phyloP scores from a whole-genome alignment of 345 rosid species.

The Gynandropsis gynandra region DNA sequence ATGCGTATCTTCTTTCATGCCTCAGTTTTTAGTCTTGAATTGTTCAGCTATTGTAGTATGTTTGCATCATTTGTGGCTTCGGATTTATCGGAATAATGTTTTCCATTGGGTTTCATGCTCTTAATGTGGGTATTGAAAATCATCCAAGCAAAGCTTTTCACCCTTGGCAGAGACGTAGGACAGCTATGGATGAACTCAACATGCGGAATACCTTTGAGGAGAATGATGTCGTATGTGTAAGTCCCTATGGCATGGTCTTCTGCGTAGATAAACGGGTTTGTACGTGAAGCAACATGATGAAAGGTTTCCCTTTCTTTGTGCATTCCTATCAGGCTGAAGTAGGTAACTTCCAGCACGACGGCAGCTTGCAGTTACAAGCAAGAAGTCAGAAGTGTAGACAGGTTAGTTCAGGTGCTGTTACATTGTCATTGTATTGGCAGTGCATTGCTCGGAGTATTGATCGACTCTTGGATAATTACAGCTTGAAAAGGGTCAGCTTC shows the following conservation, averaged over 20 bases:
- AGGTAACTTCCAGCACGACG: constrained; percentile 75
- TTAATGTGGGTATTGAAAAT: no score
- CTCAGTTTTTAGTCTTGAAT: not conserved
- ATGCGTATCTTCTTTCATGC: not conserved
- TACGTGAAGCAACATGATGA: not conserved
- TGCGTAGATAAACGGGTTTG: not conserved
- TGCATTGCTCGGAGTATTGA: not conserved
- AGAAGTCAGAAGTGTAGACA: constrained; percentile 92
- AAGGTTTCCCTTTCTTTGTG: not conserved
- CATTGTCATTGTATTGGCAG: not conserved
- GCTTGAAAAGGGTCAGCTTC: constrained; percentile 86
- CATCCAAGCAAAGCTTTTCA: not conserved
- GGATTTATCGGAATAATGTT: not conserved
- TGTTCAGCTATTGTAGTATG: not conserved
- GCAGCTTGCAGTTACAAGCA: constrained; percentile 79
- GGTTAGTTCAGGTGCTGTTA: constrained; percentile 16
- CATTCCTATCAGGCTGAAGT: constrained; percentile 62
- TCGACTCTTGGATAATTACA: constrained; percentile 22
- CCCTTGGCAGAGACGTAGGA: constrained; percentile 69
- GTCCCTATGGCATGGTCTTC: constrained; percentile 25
- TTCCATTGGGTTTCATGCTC: not conserved
- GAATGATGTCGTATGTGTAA: constrained; percentile 81
- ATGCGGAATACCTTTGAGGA: constrained; percentile 86
- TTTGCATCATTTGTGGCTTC: no score
- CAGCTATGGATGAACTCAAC: constrained; percentile 94